Base-by-base conservation (phyloP, 2,329 filamentous ascomycete genomes). In the Clarireedia monteithiana region DNA sequence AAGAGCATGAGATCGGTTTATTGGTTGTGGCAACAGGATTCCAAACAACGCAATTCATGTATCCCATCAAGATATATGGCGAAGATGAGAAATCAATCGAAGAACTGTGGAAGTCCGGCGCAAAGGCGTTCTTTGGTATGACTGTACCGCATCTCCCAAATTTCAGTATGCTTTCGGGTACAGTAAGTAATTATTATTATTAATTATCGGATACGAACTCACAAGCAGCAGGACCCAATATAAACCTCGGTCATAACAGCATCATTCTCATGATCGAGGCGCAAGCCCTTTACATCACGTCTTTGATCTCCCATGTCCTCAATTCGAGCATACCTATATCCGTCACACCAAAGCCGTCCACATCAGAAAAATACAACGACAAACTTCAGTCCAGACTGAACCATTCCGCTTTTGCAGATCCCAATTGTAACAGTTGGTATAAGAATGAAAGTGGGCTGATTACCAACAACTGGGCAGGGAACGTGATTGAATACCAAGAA, bases 11-110 rank as follows among this genome's bases (percentile, higher is more conserved):
- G 17, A 78, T 77, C 63, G 80, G 83, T 62, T 66, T 82, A 23
- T 72, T 84, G 10, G 69, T 84, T 23, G 72, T 78, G 6, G 81
- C 81, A 0, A 84, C 80, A 0, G 81, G 81, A 0, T 84, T 84
- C 71, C 72, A 75, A 20, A 77, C 81, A 0, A 74, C 78, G 0
- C 76, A 83, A 47, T 84, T 84, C 67, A 74, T 84, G 72, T 73
- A 78, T 60, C 79, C 80, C 0, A 81, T 84, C 59, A 68, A 76
- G 24, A 70, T 84, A 17, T 72, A 69, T 9, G 81, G 80, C 5
- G 62, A 64, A 0, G 64, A 72, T 15, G 74, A 74, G 1, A 70
- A 71, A 5, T 53, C 72, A 0, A 67, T 83, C 20, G 64, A 68
- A 0, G 72, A 78, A 7, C 71, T 82, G n/a, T 84, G 81, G 81